These are phyloP conservation scores for Vicia faba DNA, from an alignment of 306 rosid species.

Conservation along the genomic window DNA sequence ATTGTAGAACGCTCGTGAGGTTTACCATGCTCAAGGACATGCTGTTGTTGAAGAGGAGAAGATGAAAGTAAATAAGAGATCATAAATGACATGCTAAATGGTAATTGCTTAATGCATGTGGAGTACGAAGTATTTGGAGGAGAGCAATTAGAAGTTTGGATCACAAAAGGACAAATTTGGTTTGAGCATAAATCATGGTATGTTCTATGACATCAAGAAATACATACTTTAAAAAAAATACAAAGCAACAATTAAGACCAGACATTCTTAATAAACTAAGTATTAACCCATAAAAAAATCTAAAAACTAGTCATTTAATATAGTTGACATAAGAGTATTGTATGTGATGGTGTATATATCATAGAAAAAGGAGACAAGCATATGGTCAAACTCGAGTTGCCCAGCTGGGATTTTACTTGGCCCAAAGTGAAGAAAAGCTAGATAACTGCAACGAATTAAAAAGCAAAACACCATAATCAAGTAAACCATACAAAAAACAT, in stretches of 20 bases:
- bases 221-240: background rate
- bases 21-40: constrained; percentile 92
- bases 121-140: background rate
- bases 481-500: background rate
- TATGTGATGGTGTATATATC: background rate
- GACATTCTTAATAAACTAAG: background rate
- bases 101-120: background rate
- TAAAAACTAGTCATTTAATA: background rate
- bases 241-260: background rate
- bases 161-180: background rate
- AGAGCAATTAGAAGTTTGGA: background rate
- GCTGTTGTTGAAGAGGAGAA: constrained; percentile 40
- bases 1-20: constrained; percentile 87
- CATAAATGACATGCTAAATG: background rate
- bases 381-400: background rate
- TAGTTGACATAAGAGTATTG: background rate
- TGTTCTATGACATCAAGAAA: constrained; percentile 1
- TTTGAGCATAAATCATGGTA: constrained; percentile 5
- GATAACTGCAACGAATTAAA: background rate
- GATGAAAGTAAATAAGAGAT: constrained; percentile 11
- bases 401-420: background rate
- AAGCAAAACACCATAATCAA: constrained; percentile 3
- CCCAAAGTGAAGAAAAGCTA: constrained; percentile 7
- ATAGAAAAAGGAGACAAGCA: background rate
- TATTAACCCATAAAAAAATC: background rate